phyloP scores from a whole-genome alignment of 352 stramenopile species.

The Globisporangium heterothallicum region DNA sequence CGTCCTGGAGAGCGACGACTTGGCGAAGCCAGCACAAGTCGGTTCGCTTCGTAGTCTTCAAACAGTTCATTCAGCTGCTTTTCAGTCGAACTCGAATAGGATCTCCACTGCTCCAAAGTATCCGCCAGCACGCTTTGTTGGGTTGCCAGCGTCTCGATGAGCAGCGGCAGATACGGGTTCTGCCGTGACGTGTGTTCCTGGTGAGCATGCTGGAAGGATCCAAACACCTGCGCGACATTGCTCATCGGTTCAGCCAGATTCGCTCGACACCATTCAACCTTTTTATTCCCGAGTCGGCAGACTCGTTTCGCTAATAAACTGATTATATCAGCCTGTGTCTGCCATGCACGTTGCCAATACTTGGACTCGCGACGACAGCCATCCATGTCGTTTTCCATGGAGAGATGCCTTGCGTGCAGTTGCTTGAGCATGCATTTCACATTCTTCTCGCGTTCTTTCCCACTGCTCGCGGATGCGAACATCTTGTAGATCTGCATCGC shows the following conservation, averaged over 20 bases:
- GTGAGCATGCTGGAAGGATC: slow-evolving; percentile 26
- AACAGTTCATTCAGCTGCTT: slow-evolving; percentile 19
- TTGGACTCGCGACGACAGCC: slow-evolving; percentile 19
- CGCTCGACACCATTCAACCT: slow-evolving; percentile 27
- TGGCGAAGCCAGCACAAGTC: slow-evolving; percentile 12
- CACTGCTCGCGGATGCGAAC: slow-evolving; percentile 14
- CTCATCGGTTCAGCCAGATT: slow-evolving; percentile 24
- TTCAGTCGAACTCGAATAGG: slow-evolving; percentile 16
- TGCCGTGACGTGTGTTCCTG: slow-evolving; percentile 23
- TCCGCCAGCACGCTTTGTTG: slow-evolving; percentile 23
- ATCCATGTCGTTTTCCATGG: slow-evolving; percentile 20
- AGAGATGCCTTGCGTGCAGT: slow-evolving; percentile 20
- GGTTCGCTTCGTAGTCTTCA: slow-evolving; percentile 31
- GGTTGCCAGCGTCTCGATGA: slow-evolving; percentile 23
- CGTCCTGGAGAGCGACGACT: too few relatives aligned
- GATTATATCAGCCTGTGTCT: slow-evolving; percentile 23
- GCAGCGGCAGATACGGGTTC: slow-evolving; percentile 31
- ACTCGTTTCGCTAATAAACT: slow-evolving; percentile 17
- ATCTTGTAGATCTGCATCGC: slow-evolving; percentile 22
- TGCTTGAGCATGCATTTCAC: slow-evolving; percentile 35
- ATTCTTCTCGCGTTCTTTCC: slow-evolving; percentile 30
- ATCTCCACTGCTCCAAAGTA: slow-evolving; percentile 19
- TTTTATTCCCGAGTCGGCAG: slow-evolving; percentile 23
- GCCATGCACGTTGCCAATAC: slow-evolving; percentile 35
- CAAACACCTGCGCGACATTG: slow-evolving; percentile 19